Evolutionary conservation across 176 grass and related monocot species (phyloP), one percentile per base, ranked within the genome.

Genomic region (maize (Zea mays)): DNA sequence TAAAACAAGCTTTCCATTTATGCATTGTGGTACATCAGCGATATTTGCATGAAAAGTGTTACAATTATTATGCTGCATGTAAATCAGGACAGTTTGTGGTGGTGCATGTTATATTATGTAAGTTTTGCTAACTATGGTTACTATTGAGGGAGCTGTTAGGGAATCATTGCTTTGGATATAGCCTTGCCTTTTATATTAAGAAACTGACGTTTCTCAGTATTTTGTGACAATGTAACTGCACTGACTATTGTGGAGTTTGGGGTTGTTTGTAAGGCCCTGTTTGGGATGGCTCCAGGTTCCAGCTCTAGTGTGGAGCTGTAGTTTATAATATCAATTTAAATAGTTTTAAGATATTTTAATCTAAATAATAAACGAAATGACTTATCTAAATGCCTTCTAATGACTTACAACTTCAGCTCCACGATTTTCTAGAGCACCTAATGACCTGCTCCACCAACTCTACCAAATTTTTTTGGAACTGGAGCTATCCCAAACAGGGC

Each of bases 151-250:
- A 69, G 5, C 12, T 7, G 15, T 51, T 74, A 17, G 9, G 8
- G 69, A 70, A 8, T 63, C 38, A 44, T 75, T 70, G n/a, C 52
- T 87, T 51, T 73, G 20, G 4, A 79, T 60, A 52, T 38, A 16
- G 11, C 69, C 38, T 83, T 20, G 12, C 39, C 39, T 67, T 60
- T 10, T 16, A 61, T 71, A n/a, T 36, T 79, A 20, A 43, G 39
- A 41, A 66, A 54, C 39, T 17, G 17, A 66, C 21, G 61, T 71
- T 58, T 39, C 13, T 40, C 40, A 33, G 14, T 82, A 39, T 77
- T 16, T 36, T 66, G 7, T 72, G 5, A 50, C 67, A 12, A 15
- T 60, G 15, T 62, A 63, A 46, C 69, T 54, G 61, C 16, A 45
- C 3, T 51, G 9, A 69, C 3, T 69, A n/a, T 62, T 65, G 5